Evolutionary conservation across 2,329 filamentous ascomycete genomes (phyloP).

Genomic region (Ilyonectria robusta): DNA sequence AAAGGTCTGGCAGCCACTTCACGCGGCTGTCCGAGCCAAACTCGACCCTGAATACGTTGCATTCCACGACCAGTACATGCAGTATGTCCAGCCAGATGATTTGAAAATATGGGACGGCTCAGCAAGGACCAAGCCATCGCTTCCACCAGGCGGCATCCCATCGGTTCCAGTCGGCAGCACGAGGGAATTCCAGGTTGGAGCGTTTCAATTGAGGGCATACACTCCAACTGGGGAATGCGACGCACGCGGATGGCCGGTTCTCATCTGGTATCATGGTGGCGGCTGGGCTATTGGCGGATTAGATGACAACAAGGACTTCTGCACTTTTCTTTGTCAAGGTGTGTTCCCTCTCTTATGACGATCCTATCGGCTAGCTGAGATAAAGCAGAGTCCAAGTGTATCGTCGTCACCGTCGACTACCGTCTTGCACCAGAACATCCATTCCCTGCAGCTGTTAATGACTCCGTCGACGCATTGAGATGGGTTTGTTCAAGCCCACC

Average conservation of each 20-base stretch:
- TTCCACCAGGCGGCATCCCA: slow-evolving; percentile 36
- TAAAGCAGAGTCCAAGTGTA: slow-evolving; percentile 31
- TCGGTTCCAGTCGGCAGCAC: slow-evolving; percentile 41
- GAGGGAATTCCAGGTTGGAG: slow-evolving; percentile 41
- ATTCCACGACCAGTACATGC: slow-evolving; percentile 52
- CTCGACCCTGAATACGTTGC: slow-evolving; percentile 54
- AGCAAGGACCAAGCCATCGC: slow-evolving; percentile 39
- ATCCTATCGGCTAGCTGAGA: not conserved
- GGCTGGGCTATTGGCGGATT: slow-evolving; percentile 53
- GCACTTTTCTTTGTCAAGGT: slow-evolving; percentile 46
- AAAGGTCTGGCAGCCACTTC: slow-evolving; percentile 46
- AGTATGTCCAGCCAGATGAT: slow-evolving; percentile 51
- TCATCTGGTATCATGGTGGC: slow-evolving; percentile 55
- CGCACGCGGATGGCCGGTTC: slow-evolving; percentile 46
- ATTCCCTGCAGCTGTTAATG: slow-evolving; percentile 49
- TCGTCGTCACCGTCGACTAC: slow-evolving; percentile 48
- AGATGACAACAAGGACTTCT: slow-evolving; percentile 50
- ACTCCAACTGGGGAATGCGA: slow-evolving; percentile 38
- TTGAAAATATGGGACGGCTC: slow-evolving; percentile 48
- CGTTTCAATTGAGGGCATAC: slow-evolving; percentile 47
- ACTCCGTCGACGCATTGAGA: slow-evolving; percentile 43
- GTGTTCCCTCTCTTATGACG: not conserved
- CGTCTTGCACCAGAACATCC: slow-evolving; percentile 50
- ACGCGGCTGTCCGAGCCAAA: slow-evolving; percentile 40
- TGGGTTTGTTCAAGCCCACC: slow-evolving; percentile 37